Evolutionary conservation across 352 stramenopile species (phyloP), one percentile per base, ranked within the genome.

Genomic region (Globisporangium alternatum): DNA sequence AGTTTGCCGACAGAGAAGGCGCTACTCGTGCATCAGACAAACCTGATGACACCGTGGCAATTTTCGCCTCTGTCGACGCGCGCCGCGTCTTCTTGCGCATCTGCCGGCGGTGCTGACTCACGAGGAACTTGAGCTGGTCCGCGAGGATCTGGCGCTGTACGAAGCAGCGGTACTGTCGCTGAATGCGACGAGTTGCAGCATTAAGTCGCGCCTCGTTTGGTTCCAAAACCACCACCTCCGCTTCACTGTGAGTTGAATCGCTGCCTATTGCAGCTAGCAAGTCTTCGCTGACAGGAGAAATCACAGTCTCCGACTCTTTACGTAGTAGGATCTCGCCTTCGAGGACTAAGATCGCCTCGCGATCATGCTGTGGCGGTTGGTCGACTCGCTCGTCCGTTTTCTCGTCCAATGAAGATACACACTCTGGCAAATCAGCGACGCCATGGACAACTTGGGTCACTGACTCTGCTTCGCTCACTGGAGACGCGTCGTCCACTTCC

Each of bases 91-190:
- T 74, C 64, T 72, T 71, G 12, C 71, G 56, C 33, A 56, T 41
- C 25, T 80, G 64, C 0, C 76, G 74, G 13, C 66, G 62, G 15
- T 81, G 60, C 22, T 80, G 70, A 19, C 60, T 68, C 44, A 81
- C 30, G n/a, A 80, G 44, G 48, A 80, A 84, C 7, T 59, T 69
- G 12, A 84, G 62, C 51, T 84, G 74, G 21, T 80, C 76, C 9
- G 69, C 21, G 37, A 84, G 45, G 2, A 80, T 30, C 49, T 71
- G 66, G 5, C 76, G 69, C 5, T 62, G 64, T 13, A 63, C 39
- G 59, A 77, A 80, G 30, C 63, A 70, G 48, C 71, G 74, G 56
- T 82, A 84, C 44, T 80, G 76, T 3, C 49, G 55, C 69, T 82
- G 74, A 25, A 84, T 80, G 22, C 17, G 21, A 41, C 52, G 31